These are phyloP conservation scores for Centella asiatica DNA, from an alignment of 129 eudicot genomes.

Conservation along the genomic window DNA sequence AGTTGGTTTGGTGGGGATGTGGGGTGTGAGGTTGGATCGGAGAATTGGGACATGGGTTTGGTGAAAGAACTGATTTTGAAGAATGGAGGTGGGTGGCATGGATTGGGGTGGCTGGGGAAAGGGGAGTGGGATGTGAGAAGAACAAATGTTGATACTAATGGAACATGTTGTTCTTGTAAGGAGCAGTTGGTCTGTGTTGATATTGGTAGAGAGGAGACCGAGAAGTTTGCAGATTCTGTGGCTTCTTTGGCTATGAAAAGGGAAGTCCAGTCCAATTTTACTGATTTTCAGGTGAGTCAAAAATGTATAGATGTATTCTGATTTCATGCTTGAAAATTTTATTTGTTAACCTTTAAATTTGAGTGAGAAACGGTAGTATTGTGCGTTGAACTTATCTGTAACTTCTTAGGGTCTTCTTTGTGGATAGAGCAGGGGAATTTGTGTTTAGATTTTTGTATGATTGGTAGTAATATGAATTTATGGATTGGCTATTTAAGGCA, in stretches of 20 bases:
- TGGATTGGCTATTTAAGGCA: too few species aligned
- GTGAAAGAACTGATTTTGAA: slow-evolving; percentile 43
- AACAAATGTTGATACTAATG: slow-evolving; percentile 31
- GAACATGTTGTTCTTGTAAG: slow-evolving; percentile 50
- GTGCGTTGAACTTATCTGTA: not conserved
- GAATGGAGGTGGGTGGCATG: slow-evolving; percentile 99
- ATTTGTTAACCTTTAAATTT: too few species aligned
- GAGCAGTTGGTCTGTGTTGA: slow-evolving; percentile 78
- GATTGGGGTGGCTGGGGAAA: slow-evolving; percentile 81
- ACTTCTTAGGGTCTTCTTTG: not conserved
- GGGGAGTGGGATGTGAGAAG: slow-evolving; percentile 59
- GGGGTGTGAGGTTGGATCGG: slow-evolving; percentile 36
- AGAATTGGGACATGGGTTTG: slow-evolving; percentile 31
- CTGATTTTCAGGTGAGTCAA: slow-evolving; percentile 58
- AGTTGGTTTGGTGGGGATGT: slow-evolving; percentile 55
- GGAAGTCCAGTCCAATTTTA: slow-evolving; percentile 63
- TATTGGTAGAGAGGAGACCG: slow-evolving; percentile 57
- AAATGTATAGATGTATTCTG: not conserved
- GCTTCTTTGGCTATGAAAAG: slow-evolving; percentile 67
- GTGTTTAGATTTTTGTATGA: too few species aligned
- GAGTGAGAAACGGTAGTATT: not conserved
- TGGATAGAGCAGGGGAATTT: not conserved
- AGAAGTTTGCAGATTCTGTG: slow-evolving; percentile 66
- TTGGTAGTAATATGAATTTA: too few species aligned
- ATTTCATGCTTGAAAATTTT: not conserved